phyloP scores from a whole-genome alignment of 2,329 filamentous ascomycete genomes.

The Ophiostoma perfectum region DNA sequence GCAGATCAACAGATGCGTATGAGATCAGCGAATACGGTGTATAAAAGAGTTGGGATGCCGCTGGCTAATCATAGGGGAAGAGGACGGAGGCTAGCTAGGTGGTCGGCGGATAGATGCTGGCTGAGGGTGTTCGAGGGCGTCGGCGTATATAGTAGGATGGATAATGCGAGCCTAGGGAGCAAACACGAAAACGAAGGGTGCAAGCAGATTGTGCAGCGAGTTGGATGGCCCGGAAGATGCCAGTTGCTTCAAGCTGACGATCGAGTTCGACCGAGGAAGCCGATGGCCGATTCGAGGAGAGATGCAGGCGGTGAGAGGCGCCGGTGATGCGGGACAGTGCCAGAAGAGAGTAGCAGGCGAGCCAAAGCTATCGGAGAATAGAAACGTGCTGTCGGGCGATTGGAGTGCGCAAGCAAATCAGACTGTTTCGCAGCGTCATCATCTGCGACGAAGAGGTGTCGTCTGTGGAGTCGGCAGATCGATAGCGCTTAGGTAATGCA shows the following conservation, averaged over 20 bases:
- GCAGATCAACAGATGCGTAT: not conserved
- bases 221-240: not conserved
- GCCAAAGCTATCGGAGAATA: not conserved
- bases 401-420: not conserved
- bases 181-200: not conserved
- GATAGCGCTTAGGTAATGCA: slow-evolving; percentile 8
- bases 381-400: not conserved
- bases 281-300: not conserved
- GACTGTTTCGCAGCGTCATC: slow-evolving; percentile 16
- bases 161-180: not conserved
- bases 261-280: slow-evolving; percentile 16
- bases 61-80: not conserved
- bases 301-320: not conserved
- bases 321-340: too few relatives aligned
- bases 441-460: slow-evolving; percentile 11
- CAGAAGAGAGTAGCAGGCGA: not conserved
- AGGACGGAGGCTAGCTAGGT: not conserved
- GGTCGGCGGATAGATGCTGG: not conserved
- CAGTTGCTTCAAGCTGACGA: not conserved
- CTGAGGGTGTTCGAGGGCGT: not conserved
- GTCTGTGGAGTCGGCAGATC: not conserved
- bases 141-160: not conserved
- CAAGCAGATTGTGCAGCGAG: not conserved
- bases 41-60: not conserved
- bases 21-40: not conserved